A percentile compares a stretch with the other conserved stretches of the same genome.
phyloP scores from a whole-genome alignment of 768 basidiomycete species.

The Tricholoma flavovirens region DNA sequence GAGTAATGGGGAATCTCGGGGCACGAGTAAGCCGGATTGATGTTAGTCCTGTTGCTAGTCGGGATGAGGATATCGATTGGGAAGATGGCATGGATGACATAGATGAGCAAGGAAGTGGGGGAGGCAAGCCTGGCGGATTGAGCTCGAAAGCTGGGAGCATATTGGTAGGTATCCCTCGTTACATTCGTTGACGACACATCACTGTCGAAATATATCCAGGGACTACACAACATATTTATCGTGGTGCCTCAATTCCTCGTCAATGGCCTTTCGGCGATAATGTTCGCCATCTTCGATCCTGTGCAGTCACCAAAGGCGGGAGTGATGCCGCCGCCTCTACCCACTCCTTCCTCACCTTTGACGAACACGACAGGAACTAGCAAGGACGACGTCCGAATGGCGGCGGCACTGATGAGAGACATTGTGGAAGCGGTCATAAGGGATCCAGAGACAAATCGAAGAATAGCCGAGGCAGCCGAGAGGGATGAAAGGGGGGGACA shows the following conservation, averaged over 20 bases:
- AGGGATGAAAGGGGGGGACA: constrained; percentile 22
- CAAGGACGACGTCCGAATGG: neutral
- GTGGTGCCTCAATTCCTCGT: constrained; percentile 94
- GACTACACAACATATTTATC: constrained; percentile 92
- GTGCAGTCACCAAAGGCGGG: constrained; percentile 26
- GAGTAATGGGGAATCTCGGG: constrained; percentile 35
- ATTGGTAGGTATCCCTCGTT: constrained; percentile 42
- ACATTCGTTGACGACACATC: neutral
- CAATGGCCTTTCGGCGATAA: constrained; percentile 75
- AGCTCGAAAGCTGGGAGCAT: constrained; percentile 88
- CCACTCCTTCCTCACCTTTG: neutral
- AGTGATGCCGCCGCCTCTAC: constrained; percentile 1
- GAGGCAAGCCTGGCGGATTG: constrained; percentile 32
- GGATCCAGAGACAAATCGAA: constrained; percentile 10
- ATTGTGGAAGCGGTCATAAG: constrained; percentile 7
- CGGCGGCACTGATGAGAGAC: neutral
- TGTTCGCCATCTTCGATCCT: constrained; percentile 84
- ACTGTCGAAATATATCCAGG: constrained; percentile 37
- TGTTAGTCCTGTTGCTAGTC: neutral
- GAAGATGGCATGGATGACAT: neutral
- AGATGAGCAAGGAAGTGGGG: constrained; percentile 5
- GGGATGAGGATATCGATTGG: neutral
- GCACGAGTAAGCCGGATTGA: constrained; percentile 38
- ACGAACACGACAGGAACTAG: neutral
- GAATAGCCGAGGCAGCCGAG: constrained; percentile 12